These are phyloP conservation scores for Trichophyton benhamiae DNA, from an alignment of 2,329 filamentous ascomycete species.

Conservation along the genomic window DNA sequence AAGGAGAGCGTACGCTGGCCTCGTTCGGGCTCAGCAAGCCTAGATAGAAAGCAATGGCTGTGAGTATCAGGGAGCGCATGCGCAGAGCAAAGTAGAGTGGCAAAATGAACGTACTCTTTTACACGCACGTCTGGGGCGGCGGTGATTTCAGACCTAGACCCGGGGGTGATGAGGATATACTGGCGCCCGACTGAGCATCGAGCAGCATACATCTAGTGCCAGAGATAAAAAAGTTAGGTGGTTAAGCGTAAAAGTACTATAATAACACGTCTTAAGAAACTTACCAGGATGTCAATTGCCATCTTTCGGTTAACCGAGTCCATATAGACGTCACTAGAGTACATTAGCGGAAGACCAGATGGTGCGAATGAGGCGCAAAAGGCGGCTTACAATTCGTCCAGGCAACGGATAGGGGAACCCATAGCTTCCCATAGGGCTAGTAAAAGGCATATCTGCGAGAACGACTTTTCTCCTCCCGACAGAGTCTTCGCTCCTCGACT, in stretches of 20 bases:
- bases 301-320: conserved; percentile 89
- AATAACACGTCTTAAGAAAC: conserved; percentile 22
- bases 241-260: background rate
- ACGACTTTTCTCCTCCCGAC: conserved; percentile 94
- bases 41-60: conserved; percentile 10
- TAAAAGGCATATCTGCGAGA: conserved; percentile 88
- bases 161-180: conserved; percentile 92
- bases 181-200: conserved; percentile 78
- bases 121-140: conserved; percentile 34
- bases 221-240: background rate
- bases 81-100: background rate
- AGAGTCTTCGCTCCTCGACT: conserved; percentile 82
- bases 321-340: conserved; percentile 79
- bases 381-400: conserved; percentile 68
- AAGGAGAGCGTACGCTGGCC: conserved; percentile 32
- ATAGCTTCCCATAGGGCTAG: conserved; percentile 96
- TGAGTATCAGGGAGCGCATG: conserved; percentile 5
- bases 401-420: conserved; percentile 83
- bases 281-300: conserved; percentile 83
- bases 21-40: conserved; percentile 34
- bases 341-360: conserved; percentile 6
- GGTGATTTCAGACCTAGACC: conserved; percentile 52
- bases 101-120: conserved; percentile 28
- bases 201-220: conserved; percentile 60
- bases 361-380: background rate